A percentile compares a stretch with the other conserved stretches of the same genome.
These are phyloP conservation scores for Noccaea caerulescens DNA, from an alignment of 345 rosid species.

Conservation along the genomic window DNA sequence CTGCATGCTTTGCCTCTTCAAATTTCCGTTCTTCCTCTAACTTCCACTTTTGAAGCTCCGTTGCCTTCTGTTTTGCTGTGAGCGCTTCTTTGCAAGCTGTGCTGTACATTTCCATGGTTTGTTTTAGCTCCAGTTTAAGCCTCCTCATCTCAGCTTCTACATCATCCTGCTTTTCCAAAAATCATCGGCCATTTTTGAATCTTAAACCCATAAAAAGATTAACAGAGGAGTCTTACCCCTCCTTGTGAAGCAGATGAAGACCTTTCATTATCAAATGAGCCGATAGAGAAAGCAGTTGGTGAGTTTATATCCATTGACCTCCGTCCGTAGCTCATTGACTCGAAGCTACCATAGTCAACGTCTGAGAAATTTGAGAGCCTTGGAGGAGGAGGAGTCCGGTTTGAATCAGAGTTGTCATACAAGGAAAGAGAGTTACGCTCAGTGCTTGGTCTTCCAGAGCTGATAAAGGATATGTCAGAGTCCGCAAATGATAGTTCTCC, in stretches of 20 bases:
- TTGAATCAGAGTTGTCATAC: conserved; percentile 51
- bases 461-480: conserved; percentile 72
- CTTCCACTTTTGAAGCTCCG: conserved; percentile 83
- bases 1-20: conserved; percentile 73
- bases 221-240: conserved; percentile 45
- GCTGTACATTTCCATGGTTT: conserved; percentile 95
- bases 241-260: conserved; percentile 50
- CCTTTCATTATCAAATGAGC: conserved; percentile 58
- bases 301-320: conserved; percentile 55
- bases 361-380: conserved; percentile 68
- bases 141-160: conserved; percentile 92
- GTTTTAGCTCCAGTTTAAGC: conserved; percentile 85
- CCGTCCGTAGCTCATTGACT: conserved; percentile 52
- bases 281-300: conserved; percentile 44
- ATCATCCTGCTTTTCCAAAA: conserved; percentile 58
- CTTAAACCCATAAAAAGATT: conserved; percentile 25
- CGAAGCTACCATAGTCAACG: conserved; percentile 60
- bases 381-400: conserved; percentile 45
- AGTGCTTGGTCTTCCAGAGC: conserved; percentile 73
- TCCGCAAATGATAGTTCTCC: conserved; percentile 58
- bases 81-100: conserved; percentile 96
- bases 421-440: conserved; percentile 61
- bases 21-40: conserved; percentile 71
- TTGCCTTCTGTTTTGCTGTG: conserved; percentile 80
- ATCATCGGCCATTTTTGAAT: conserved; percentile 13